Evolutionary conservation across 1,139 yeast species (phyloP).

Genomic region (Candida frijolesensis): DNA sequence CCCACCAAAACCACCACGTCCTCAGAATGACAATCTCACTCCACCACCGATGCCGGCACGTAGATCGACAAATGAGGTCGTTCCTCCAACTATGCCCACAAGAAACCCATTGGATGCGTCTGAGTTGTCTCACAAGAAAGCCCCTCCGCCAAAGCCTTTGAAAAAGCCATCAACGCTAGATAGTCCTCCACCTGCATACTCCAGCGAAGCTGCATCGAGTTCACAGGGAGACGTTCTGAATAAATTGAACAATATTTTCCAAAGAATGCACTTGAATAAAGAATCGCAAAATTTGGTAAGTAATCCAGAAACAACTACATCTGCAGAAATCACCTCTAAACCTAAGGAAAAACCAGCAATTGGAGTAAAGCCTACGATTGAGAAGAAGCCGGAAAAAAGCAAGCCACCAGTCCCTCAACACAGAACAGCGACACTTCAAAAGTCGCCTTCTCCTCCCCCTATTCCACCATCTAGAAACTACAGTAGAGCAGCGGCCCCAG

Average conservation of each 20-base stretch:
- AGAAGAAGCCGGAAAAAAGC: conserved; percentile 22
- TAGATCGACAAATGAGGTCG: neutral
- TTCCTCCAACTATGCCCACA: conserved; percentile 5
- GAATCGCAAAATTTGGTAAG: conserved; percentile 2
- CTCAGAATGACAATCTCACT: conserved; percentile 4
- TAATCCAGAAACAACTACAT: conserved; percentile 2
- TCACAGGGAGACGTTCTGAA: conserved; percentile 12
- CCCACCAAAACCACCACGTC: conserved; percentile 16
- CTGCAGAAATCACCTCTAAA: conserved; percentile 7
- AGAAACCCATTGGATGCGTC: conserved; percentile 1
- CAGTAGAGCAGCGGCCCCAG: conserved; percentile 34
- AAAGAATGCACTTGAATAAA: conserved; percentile 14
- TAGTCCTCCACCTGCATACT: conserved; percentile 16
- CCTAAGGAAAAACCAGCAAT: conserved; percentile 16
- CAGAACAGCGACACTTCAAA: conserved; percentile 4
- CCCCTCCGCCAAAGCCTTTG: conserved; percentile 44
- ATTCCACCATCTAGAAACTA: conserved; percentile 15
- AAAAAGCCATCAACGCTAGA: conserved; percentile 28
- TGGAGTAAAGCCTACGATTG: conserved; percentile 14
- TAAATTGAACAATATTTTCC: conserved; percentile 15
- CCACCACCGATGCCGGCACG: conserved; percentile 8
- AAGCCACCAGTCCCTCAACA: conserved; percentile 13
- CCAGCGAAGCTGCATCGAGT: conserved; percentile 10
- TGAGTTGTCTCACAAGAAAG: conserved; percentile 21
- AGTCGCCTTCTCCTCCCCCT: conserved; percentile 16